Base-by-base conservation (phyloP, 805 yeast genomes). In the Nakazawaea peltata region DNA sequence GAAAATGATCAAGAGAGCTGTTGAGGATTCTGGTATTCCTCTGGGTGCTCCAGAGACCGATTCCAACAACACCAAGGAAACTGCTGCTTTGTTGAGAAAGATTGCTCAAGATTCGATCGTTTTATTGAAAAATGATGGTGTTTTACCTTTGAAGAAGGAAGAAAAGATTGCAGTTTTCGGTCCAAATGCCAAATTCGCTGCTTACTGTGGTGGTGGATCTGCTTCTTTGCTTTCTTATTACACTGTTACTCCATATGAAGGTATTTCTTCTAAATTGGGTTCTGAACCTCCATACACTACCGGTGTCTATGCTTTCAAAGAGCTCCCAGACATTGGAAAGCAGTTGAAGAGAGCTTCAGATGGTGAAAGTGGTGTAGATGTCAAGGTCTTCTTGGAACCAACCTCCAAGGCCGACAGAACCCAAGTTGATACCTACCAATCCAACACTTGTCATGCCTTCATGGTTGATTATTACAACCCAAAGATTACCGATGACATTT, bases 131-230 rank as follows among this genome's bases (percentile, higher is more conserved):
- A 77, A 77, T 48, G 74, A 73, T 13, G 31, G 50, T 32, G 39
- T 70, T 4, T 56, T 74, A 38, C 80, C 80, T 4, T 56, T 74
- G 33, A 44, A 56, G 27, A 61, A 57, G 41, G 40, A 44, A 11
- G 63, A 53, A 26, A 43, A 47, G 56, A 57, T 65, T 27, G 71
- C 73, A 2, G 65, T 74, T 16, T 64, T 74, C 45, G 80, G 80
- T 4, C 78, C 79, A 26, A 71, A 69, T 41, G 77, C 70, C 25
- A 68, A 62, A 43, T 53, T 46, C 29, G 56, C 71, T 4, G 61
- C 65, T 22, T 67, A 57, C 44, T 65, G 74, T 21, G 77, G 78
- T 36, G 78, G 78, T 44, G 78, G 78, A n/a, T 69, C 76, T 24
- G 77, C 77, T 23, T 54, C 71, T 4, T 52, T 71, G 44, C 49